These are phyloP conservation scores for Kodamaea jinghongensis DNA, from an alignment of 805 yeast species.

Conservation along the genomic window DNA sequence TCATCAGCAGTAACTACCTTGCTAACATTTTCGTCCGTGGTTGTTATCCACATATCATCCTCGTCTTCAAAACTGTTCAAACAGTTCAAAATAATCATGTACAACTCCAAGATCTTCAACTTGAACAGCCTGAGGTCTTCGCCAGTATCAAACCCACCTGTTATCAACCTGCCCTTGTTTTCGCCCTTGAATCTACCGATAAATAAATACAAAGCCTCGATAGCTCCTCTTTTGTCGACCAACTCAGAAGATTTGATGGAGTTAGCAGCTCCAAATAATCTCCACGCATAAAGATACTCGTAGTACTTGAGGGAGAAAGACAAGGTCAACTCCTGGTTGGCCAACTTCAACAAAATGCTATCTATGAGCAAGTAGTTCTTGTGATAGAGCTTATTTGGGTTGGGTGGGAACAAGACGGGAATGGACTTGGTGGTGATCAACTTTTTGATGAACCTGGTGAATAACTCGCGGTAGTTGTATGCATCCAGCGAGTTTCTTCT, in stretches of 20 bases:
- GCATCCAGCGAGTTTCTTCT: not conserved
- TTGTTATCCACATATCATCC: conserved; percentile 39
- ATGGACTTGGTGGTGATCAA: conserved; percentile 23
- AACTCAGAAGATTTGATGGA: conserved; percentile 13
- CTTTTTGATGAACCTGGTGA: conserved; percentile 26
- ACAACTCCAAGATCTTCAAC: conserved; percentile 40
- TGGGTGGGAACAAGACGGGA: conserved; percentile 22
- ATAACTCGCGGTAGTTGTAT: conserved; percentile 15
- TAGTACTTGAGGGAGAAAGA: conserved; percentile 31
- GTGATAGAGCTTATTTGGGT: conserved; percentile 17
- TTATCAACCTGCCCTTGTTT: conserved; percentile 15
- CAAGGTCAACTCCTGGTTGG: conserved; percentile 29
- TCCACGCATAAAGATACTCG: conserved; percentile 42
- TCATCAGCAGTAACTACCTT: conserved; percentile 28
- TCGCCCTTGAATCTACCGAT: conserved; percentile 34
- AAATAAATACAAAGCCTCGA: conserved; percentile 38
- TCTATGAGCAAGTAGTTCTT: conserved; percentile 32
- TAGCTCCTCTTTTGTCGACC: conserved; percentile 43
- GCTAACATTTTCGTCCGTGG: conserved; percentile 14
- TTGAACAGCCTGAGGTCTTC: conserved; percentile 32
- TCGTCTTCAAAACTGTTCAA: conserved; percentile 32
- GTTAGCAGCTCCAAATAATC: conserved; percentile 28
- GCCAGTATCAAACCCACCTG: conserved; percentile 8
- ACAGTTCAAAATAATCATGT: conserved; percentile 39
- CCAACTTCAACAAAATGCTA: conserved; percentile 29